Base-by-base conservation (phyloP, 495 filamentous ascomycete species). In the Durotheca rogersii region DNA sequence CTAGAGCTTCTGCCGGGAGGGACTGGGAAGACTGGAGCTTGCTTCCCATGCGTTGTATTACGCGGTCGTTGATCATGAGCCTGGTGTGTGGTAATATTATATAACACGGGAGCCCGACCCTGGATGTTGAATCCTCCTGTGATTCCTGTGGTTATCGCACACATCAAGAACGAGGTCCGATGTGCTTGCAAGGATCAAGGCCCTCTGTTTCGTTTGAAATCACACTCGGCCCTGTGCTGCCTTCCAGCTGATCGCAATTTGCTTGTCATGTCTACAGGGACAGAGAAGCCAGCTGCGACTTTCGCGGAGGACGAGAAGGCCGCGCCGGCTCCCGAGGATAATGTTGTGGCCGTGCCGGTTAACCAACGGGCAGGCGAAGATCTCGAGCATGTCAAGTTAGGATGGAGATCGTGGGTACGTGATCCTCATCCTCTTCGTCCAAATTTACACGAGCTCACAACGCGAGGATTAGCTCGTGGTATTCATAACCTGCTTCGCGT, bases 401-500 rank as follows among this genome's bases (percentile, higher is more conserved):
- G 68, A 34, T 71, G 68, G 68, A 55, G 68, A 39, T 71, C 66
- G 32, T 71, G 68, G 67, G 66, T 69, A 59, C 1, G 48, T 21
- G 25, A 42, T 5, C 18, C 1, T 18, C 16, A 15, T 14, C 18
- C 7, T 2, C 6, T 38, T 25, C 6, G 33, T 9, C 6, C 37
- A 15, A 29, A 7, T 31, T 19, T 21, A 4, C 21, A 7, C 20
- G 16, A 11, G 21, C 56, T 63, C 9, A 63, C 41, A 15, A 15
- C 7, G 32, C 11, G 12, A 14, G 2, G 32, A 36, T 25, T 44
- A 67, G 67, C 43, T 71, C 15, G 68, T 69, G 9, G 64, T 69
- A 5, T 67, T 69, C 21, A 63, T 67, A 33, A 67, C 66, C n/a
- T 67, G 64, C 34, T 71, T 69, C 44, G 66, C 68, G 67, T 70